Conservation (phyloP, 805 yeast species). For the Lipomyces starkeyi region DNA sequence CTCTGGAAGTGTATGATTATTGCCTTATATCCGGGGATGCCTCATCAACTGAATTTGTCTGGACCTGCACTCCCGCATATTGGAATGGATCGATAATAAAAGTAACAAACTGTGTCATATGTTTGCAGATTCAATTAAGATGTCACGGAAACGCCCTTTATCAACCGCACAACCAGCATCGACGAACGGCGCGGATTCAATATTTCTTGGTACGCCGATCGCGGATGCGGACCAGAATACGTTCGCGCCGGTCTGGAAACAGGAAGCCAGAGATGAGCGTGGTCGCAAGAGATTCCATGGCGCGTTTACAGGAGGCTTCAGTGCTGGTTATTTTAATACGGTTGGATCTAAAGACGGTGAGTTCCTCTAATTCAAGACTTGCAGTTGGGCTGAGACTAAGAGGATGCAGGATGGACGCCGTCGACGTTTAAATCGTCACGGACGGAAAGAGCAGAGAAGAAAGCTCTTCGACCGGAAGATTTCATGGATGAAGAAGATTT, state of each 20-base stretch:
- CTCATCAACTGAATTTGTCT: background rate
- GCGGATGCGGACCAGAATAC: constrained; percentile 7
- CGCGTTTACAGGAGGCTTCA: constrained; percentile 48
- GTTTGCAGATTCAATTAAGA: background rate
- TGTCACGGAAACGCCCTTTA: constrained; percentile 1
- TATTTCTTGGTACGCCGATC: constrained; percentile 31
- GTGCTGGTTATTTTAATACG: constrained; percentile 47
- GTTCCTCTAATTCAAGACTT: background rate
- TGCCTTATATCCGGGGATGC: no score
- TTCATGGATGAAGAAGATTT: constrained; percentile 48
- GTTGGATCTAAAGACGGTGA: constrained; percentile 47
- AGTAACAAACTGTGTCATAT: background rate
- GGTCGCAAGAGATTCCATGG: constrained; percentile 44
- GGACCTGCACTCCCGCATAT: background rate
- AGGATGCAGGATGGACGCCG: constrained; percentile 43
- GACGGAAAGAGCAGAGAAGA: constrained; percentile 20
- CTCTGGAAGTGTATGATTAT: no score
- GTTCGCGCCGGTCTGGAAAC: constrained; percentile 39
- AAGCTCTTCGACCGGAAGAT: constrained; percentile 40
- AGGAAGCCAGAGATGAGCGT: constrained; percentile 39
- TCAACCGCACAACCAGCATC: background rate
- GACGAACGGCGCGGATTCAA: background rate
- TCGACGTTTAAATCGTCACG: constrained; percentile 40
- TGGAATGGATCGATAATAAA: background rate
- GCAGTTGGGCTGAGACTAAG: background rate